Base-by-base conservation (phyloP, 768 basidiomycete species). In the Mycena maculata region DNA sequence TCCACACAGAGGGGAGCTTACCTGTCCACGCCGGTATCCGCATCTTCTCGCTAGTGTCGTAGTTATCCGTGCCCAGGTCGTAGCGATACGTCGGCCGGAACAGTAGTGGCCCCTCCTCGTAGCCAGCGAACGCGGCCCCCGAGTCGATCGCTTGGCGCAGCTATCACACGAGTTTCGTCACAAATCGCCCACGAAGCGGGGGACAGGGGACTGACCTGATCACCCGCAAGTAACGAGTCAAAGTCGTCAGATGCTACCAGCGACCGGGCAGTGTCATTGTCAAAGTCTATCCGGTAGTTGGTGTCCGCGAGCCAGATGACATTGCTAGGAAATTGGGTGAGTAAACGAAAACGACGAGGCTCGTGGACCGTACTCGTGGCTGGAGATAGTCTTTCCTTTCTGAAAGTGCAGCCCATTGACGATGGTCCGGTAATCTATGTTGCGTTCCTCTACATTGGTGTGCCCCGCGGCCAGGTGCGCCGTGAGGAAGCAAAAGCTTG, bases 1-100 rank as follows among this genome's bases (percentile, higher is more conserved):
- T 22, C 23, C 41, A 30, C 61, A 38, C 18, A 30, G n/a, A 41
- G 30, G 31, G 41, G 57, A 7, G 69, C 86, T 65, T 61, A 95
- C 95, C 95, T 72, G 97, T 99, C 96, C 96, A 99, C 20, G 97
- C 95, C 7, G 98, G 98, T 74, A 98, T 92, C 27, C 98, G 88
- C 86, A 91, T 88, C 82, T 99, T 99, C 79, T 99, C 98, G 75
- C 94, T 93, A 16, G 94, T 92, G 77, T 99, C 98, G 76, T 98
- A 99, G 52, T 84, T 84, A 68, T 98, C 92, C 11, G 95, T 90
- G 12, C 89, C 88, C 8, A 91, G 75, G 74, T 92, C 90, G 74
- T 96, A 99, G 69, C 94, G 93, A 81, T 99, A 99, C 2, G 97
- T 99, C 10, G 98, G 98, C 16, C 89, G 83, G 81, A 99, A 99